Evolutionary conservation across 768 basidiomycete genomes (phyloP), one percentile per base, ranked within the genome.

Genomic region (Clavaria fumosa): DNA sequence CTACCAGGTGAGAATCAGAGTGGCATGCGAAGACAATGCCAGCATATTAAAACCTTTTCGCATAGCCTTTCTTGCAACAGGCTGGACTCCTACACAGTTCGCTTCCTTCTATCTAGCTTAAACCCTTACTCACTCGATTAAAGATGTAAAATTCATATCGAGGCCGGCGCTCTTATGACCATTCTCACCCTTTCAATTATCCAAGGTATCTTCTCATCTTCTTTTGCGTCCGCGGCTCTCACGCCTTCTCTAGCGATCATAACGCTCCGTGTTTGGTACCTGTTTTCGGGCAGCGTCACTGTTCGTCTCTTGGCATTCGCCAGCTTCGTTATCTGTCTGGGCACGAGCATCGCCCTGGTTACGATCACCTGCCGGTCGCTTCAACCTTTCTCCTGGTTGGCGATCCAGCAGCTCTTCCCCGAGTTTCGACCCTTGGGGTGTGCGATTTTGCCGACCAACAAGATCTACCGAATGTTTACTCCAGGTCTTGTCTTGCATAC

Each of bases 231-330:
- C 7, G n/a, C 12, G 21, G 24, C 23, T 31, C 40, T 34, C 22
- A 5, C 21, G 14, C 34, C 18, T 36, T 23, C 36, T 23, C 19
- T 31, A 65, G 63, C 55, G 15, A 61, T 62, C 28, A 53, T 64
- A 11, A 54, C 59, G 22, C 47, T 56, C 26, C 56, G 64, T 20
- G 55, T 62, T 19, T 66, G 61, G 61, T 61, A 61, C 44, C 54
- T 64, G 31, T 64, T 63, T 40, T 53, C 58, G 4, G 49, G 50
- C 21, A 54, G 52, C 33, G 50, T 39, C 21, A 4, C 23, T 7
- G 43, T 60, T 22, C 56, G 51, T 31, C 41, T 52, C 18, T 44
- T 41, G n/a, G 49, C 62, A 26, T 42, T 59, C 20, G 42, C 45
- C 14, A 43, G 49, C 12, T 63, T 62, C 34, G 17, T 51, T 3